Conservation (phyloP, 306 rosid species). For the Hylodesmum podocarpum region DNA sequence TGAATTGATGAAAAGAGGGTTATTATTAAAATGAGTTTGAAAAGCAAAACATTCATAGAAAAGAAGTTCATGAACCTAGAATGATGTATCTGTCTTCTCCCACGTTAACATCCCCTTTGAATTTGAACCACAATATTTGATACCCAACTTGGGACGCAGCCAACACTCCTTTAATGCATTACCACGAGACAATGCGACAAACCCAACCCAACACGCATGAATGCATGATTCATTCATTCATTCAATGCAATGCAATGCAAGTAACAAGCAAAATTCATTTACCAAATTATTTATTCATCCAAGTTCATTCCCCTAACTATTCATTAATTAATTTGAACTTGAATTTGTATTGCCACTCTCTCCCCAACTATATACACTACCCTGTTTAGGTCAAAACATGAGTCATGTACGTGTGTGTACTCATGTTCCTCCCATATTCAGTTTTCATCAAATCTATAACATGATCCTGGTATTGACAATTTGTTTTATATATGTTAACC, state of each 20-base stretch:
- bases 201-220: conserved; percentile 13
- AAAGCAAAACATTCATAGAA: conserved; percentile 14
- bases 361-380: neutral
- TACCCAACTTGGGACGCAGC: conserved; percentile 36
- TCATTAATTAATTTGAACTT: neutral
- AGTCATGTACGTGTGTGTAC: neutral
- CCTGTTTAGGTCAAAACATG: neutral
- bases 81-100: conserved; percentile 4
- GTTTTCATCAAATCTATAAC: neutral
- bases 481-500: no score
- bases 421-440: neutral
- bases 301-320: neutral
- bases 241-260: no score
- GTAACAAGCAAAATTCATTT: neutral
- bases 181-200: conserved; percentile 34
- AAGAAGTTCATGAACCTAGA: conserved; percentile 31
- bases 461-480: neutral
- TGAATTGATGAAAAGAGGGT: neutral
- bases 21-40: neutral
- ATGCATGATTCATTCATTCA: neutral
- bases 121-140: conserved; percentile 22
- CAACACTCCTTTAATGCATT: conserved; percentile 27
- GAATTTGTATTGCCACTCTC: neutral
- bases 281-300: conserved; percentile 1
- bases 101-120: neutral